Percentiles rank a stretch among this genome's conserved stretches.
Conservation (phyloP, 495 filamentous ascomycete genomes). For the Apiosordaria backusii region DNA sequence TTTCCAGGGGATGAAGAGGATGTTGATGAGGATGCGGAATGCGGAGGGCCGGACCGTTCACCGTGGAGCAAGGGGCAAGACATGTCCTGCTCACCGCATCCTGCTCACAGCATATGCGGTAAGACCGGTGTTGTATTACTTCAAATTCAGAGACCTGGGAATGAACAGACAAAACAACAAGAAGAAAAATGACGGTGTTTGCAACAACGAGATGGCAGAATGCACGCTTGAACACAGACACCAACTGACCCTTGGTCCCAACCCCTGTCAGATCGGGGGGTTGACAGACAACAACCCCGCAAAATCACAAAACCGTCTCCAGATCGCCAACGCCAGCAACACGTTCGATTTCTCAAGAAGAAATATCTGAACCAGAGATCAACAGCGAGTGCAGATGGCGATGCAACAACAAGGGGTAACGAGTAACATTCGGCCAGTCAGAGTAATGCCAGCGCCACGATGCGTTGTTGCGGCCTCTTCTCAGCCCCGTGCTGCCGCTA, state of each 20-base stretch:
- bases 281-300: neutral
- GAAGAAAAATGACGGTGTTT: neutral
- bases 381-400: neutral
- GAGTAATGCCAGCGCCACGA: neutral
- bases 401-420: neutral
- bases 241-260: neutral
- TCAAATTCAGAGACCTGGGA: neutral
- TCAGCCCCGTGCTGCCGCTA: neutral
- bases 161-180: neutral
- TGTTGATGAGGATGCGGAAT: neutral
- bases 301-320: neutral
- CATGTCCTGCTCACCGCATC: neutral
- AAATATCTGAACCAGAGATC: neutral
- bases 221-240: too few relatives aligned
- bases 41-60: neutral
- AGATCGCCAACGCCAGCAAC: neutral
- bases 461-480: neutral
- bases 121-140: neutral
- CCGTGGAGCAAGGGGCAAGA: neutral
- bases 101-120: neutral
- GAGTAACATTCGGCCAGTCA: neutral
- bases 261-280: constrained; percentile 4
- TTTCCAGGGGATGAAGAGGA: neutral
- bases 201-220: neutral
- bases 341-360: neutral